Evolutionary conservation across 805 yeast genomes (phyloP).

Genomic region (Starmerella bombicola): DNA sequence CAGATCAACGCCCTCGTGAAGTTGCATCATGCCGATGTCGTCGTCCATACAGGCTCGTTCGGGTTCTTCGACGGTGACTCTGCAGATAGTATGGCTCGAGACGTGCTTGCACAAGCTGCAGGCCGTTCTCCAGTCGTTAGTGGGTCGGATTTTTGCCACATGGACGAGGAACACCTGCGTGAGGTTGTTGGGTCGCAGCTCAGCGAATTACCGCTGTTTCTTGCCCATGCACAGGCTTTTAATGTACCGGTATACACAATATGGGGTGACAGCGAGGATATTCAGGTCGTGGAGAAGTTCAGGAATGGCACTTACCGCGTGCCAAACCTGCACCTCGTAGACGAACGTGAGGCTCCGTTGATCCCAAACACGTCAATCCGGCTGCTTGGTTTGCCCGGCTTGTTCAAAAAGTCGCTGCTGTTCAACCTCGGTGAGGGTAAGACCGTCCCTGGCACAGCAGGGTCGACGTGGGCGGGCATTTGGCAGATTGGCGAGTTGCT

Average conservation of each 20-base stretch:
- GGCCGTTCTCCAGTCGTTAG: conserved; percentile 51
- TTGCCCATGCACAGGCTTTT: conserved; percentile 34
- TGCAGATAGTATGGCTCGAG: conserved; percentile 40
- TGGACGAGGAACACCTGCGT: conserved; percentile 37
- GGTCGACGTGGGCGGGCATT: conserved; percentile 63
- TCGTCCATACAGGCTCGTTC: conserved; percentile 66
- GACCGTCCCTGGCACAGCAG: conserved; percentile 46
- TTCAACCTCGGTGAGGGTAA: conserved; percentile 51
- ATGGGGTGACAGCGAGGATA: conserved; percentile 68
- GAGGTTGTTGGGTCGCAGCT: conserved; percentile 31
- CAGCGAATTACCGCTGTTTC: conserved; percentile 41
- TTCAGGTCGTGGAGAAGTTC: conserved; percentile 51
- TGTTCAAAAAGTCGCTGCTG: conserved; percentile 49
- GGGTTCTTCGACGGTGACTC: conserved; percentile 59
- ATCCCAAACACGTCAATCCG: conserved; percentile 37
- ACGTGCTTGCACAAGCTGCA: conserved; percentile 44
- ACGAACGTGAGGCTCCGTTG: conserved; percentile 33
- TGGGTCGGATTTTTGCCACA: conserved; percentile 35
- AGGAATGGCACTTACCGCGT: conserved; percentile 41
- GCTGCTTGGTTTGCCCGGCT: conserved; percentile 62
- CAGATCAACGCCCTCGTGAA: conserved; percentile 39
- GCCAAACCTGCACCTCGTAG: conserved; percentile 49
- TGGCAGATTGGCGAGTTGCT: conserved; percentile 58
- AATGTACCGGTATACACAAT: conserved; percentile 60
- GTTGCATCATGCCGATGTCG: conserved; percentile 37